Base-by-base conservation (phyloP, 2,329 filamentous ascomycete species). In the Fusarium veterinarium region DNA sequence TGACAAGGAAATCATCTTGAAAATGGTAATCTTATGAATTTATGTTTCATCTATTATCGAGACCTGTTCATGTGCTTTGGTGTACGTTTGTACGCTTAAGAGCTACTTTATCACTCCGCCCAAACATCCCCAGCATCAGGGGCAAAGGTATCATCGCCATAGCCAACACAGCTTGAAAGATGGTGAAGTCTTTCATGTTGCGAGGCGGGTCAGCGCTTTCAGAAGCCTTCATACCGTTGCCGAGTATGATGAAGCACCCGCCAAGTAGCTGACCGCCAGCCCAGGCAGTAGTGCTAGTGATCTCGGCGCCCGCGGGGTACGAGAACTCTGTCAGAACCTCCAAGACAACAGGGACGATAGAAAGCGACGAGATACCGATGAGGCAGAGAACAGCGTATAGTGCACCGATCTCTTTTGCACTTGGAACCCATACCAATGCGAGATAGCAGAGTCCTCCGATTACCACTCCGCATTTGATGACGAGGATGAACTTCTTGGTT, bases 71-170 rank as follows among this genome's bases (percentile, higher is more conserved):
- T 7, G 4, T 16, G 4, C 16, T 38, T 6, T 41, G 25, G 20
- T 55, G 52, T 14, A 20, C 8, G 6, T 55, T 42, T 1, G 35
- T 55, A 31, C 52, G 52, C 2, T 55, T 55, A 2, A 55, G 35
- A 31, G 11, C 37, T 31, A 55, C 4, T 3, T 42, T n/a, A 3
- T 55, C 51, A 31, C 37, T 55, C 8, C 51, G 51, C 3, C 51
- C 37, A 42, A 55, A 55, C 28, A 55, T 6, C 14, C 37, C 25
- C 1, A 55, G 3, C 51, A 55, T 42, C 11, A 55, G 6, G 8
- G 37, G 37, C 20, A 55, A 23, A 23, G 51, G 37, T 55, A 42
- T 31, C 51, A 42, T 42, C 6, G 37, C 51, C 51, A 55, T 55
- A 1, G 35, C 37, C 20, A 55, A 11, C 10, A 42, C 37, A 19